A percentile compares a stretch with the other conserved stretches of the same genome.
Evolutionary conservation across 352 stramenopile species (phyloP).

Genomic region (Pythium dissotocum): DNA sequence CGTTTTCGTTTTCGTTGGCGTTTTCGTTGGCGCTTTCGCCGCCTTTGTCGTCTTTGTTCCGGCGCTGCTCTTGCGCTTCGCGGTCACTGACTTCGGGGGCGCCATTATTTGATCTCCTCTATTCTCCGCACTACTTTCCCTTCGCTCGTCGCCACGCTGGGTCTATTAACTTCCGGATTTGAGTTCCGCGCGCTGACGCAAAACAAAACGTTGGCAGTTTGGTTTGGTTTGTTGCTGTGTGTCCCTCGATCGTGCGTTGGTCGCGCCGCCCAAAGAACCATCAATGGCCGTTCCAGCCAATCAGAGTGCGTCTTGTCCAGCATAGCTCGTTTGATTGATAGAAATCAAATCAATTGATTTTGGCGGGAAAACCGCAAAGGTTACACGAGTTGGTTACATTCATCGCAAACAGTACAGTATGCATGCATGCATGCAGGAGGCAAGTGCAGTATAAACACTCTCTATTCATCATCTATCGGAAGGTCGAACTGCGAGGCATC

Average conservation of each 20-base stretch:
- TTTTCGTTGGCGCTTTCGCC: not conserved
- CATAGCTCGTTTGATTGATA: slow-evolving; percentile 9
- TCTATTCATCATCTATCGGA: slow-evolving; percentile 51
- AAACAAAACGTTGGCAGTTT: slow-evolving; percentile 4
- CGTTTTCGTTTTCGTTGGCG: not conserved
- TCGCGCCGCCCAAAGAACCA: slow-evolving; percentile 16
- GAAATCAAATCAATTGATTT: slow-evolving; percentile 15
- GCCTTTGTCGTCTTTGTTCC: not conserved
- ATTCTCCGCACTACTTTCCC: not conserved
- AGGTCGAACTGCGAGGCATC: slow-evolving; percentile 83
- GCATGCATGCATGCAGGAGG: not conserved
- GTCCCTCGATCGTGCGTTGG: not conserved
- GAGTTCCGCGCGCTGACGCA: not conserved
- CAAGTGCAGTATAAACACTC: not conserved
- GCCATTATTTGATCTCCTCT: slow-evolving; percentile 16
- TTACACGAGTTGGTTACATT: not conserved
- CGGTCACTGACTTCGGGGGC: slow-evolving; percentile 3
- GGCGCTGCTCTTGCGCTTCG: not conserved
- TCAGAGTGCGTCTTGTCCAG: not conserved
- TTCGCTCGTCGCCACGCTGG: not conserved
- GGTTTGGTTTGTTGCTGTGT: slow-evolving; percentile 3
- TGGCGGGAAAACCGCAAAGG: slow-evolving; percentile 27
- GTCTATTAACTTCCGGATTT: not conserved
- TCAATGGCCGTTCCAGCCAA: slow-evolving; percentile 23
- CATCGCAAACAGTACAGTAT: not conserved